phyloP scores from a whole-genome alignment of 768 basidiomycete species.

The Pleurotus platypus region DNA sequence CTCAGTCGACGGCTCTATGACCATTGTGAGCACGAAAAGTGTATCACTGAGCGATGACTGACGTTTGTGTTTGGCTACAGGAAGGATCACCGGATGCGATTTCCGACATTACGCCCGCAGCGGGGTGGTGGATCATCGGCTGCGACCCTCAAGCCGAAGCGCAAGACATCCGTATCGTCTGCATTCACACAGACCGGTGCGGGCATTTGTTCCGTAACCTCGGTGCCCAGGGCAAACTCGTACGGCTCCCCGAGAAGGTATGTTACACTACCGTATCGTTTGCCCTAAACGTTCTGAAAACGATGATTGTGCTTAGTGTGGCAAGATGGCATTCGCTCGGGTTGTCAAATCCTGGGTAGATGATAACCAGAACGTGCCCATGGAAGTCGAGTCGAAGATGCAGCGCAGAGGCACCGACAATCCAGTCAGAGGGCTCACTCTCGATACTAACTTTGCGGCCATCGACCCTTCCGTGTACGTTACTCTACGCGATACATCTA shows the following conservation, averaged over 20 bases:
- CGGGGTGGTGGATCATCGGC: slow-evolving; percentile 6
- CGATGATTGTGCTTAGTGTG: slow-evolving; percentile 26
- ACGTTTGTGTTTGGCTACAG: neutral
- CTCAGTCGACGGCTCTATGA: neutral
- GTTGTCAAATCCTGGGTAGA: slow-evolving; percentile 38
- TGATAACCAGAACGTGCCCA: slow-evolving; percentile 39
- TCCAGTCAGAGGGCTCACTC: slow-evolving; percentile 34
- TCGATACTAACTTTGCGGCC: slow-evolving; percentile 36
- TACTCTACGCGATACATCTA: neutral
- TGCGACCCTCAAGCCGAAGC: slow-evolving; percentile 4
- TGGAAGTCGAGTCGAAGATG: slow-evolving; percentile 19
- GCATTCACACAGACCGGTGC: slow-evolving; percentile 20
- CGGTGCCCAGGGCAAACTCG: slow-evolving; percentile 44
- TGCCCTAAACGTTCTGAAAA: slow-evolving; percentile 12
- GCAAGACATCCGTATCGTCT: slow-evolving; percentile 3
- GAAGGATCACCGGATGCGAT: slow-evolving; percentile 3
- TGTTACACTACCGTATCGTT: slow-evolving; percentile 24
- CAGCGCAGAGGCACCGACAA: slow-evolving; percentile 25
- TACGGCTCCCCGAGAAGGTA: slow-evolving; percentile 50
- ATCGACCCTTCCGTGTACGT: slow-evolving; percentile 22
- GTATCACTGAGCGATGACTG: neutral
- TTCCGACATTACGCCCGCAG: slow-evolving; percentile 5
- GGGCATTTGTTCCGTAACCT: slow-evolving; percentile 32
- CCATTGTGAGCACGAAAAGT: neutral
- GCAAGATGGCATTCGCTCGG: slow-evolving; percentile 35